Base-by-base conservation (phyloP, 1,284 basidiomycete genomes). In the Trichosporon inkin region DNA sequence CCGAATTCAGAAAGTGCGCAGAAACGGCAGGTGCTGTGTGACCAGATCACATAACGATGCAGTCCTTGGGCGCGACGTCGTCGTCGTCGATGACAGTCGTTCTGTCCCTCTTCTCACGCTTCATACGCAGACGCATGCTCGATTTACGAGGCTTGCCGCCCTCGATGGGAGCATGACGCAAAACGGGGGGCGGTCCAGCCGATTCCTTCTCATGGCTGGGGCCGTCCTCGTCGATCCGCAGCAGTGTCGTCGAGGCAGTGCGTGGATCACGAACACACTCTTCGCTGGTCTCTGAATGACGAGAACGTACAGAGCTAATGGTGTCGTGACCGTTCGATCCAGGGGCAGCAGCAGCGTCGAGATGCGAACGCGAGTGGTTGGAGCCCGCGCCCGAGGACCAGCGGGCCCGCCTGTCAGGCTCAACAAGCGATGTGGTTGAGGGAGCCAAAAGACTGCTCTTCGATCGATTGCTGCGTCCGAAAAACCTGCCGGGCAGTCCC, bases 171-270 rank as follows among this genome's bases (percentile, higher is more conserved):
- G 59, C 44, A 22, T 47, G 54, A n/a, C 47, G 55, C 59, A 60
- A 47, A 24, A 47, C 19, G 22, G 17, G 32, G 22, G 54, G 44
- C 17, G 22, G 20, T 13, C 37, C 14, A 36, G 44, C 16, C 10
- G 22, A 32, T n/a, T 47, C 35, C n/a, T 57, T 38, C 40, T 24
- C 24, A 10, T 56, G 36, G 8, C 56, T 56, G 6, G 62, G 62
- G 3, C 56, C 63, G 37, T 64, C 63, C 60, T 64, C 63, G 40
- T 64, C 63, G 35, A 64, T 64, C 22, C 63, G 63, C 24, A 64
- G 53, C 14, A 64, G 60, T 10, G 58, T 53, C 17, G 55, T 57
- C 6, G 57, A 59, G 13, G 54, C 59, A 52, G 58, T 57, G 22
- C 57, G 63, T 4, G 55, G 53, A 10, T 34, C 51, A 16, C 54